Evolutionary conservation across 805 yeast genomes (phyloP).

Genomic region (Ogataea zsoltii): DNA sequence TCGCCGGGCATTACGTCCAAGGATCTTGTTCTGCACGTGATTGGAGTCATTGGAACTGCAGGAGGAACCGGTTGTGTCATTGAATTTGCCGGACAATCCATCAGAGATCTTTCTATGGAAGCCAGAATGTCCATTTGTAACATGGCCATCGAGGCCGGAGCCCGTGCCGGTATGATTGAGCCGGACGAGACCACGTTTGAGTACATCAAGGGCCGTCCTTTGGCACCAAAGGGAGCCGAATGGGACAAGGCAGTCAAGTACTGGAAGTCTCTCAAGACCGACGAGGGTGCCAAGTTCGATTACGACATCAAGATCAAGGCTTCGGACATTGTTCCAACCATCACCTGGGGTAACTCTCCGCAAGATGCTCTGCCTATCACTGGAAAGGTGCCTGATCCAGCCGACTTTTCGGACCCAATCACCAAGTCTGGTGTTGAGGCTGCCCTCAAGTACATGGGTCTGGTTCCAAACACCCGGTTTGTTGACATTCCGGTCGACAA

Average conservation of each 20-base stretch:
- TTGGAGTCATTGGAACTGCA: constrained; percentile 97
- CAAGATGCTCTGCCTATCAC: constrained; percentile 97
- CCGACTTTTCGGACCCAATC: constrained; percentile 67
- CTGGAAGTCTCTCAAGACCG: constrained; percentile 88
- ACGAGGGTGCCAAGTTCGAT: constrained; percentile 89
- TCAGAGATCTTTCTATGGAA: constrained; percentile 87
- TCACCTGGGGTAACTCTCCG: constrained; percentile 99
- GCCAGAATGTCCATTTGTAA: constrained; percentile 99
- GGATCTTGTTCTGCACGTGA: constrained; percentile 91
- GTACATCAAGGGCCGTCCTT: constrained; percentile 89
- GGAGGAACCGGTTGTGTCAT: constrained; percentile 98
- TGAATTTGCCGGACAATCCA: constrained; percentile 96
- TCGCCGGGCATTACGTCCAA: constrained; percentile 91
- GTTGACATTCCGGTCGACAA: constrained; percentile 79
- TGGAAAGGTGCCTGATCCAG: constrained; percentile 88
- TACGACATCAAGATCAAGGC: constrained; percentile 79
- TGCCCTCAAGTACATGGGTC: constrained; percentile 90
- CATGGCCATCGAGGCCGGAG: constrained; percentile 99
- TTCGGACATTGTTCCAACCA: constrained; percentile 87
- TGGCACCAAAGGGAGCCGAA: constrained; percentile 90
- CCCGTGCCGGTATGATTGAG: constrained; percentile 98
- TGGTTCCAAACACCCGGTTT: constrained; percentile 78
- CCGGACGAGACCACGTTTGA: constrained; percentile 90
- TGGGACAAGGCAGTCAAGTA: constrained; percentile 93
- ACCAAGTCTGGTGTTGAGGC: constrained; percentile 84